Percentiles rank a stretch among this genome's conserved stretches.
Conservation (phyloP, 306 rosid genomes). For the Quercus parvula region DNA sequence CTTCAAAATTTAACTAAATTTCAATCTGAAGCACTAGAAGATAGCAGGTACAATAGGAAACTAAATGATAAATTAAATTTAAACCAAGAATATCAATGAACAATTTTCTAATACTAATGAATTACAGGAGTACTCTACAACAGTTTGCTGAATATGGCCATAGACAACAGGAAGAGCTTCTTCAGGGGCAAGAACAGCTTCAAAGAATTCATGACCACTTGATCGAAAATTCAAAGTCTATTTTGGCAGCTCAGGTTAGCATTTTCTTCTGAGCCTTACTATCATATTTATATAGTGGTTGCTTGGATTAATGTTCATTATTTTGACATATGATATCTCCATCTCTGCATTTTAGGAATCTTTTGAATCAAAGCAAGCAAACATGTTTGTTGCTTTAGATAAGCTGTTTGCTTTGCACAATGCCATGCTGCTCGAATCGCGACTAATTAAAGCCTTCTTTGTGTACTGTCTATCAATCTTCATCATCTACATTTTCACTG, state of each 20-base stretch:
- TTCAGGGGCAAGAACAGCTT: constrained; percentile 52
- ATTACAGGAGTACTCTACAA: constrained; percentile 5
- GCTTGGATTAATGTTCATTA: not conserved
- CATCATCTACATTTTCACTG: constrained; percentile 74
- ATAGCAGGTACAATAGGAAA: constrained; percentile 57
- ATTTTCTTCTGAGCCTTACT: not conserved
- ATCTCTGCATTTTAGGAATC: constrained; percentile 46
- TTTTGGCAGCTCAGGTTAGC: constrained; percentile 65
- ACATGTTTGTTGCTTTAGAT: constrained; percentile 67
- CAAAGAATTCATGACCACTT: constrained; percentile 62
- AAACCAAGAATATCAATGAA: not conserved
- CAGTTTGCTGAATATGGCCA: constrained; percentile 52
- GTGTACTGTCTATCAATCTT: constrained; percentile 50
- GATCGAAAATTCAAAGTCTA: constrained; percentile 64
- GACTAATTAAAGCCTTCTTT: constrained; percentile 66
- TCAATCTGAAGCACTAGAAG: constrained; percentile 75
- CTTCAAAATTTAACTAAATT: constrained; percentile 48
- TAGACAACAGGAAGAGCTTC: constrained; percentile 69
- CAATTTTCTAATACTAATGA: not conserved
- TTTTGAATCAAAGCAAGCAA: constrained; percentile 83
- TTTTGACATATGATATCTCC: constrained; percentile 1
- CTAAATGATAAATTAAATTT: not conserved
- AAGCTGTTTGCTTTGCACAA: constrained; percentile 49
- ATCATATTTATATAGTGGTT: not conserved
- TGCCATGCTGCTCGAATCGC: constrained; percentile 46